Percentiles rank a stretch among this genome's conserved stretches.
These are phyloP conservation scores for Teunomyces gatunensis DNA, from an alignment of 805 yeast species.

Conservation along the genomic window DNA sequence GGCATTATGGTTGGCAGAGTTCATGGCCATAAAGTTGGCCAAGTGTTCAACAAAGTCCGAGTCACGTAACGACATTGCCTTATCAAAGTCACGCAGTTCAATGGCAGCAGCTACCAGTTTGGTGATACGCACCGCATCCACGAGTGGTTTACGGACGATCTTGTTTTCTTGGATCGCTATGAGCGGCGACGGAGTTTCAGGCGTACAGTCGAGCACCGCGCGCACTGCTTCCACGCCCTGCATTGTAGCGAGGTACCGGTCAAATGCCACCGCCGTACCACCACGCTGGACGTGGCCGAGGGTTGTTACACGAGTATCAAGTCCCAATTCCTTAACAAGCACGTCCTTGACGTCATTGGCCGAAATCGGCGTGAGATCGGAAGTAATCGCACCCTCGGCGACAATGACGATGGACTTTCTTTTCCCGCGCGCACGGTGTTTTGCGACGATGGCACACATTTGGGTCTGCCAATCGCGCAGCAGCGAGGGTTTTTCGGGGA, in stretches of 20 bases:
- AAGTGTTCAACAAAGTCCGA: constrained; percentile 82
- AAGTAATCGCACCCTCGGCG: constrained; percentile 95
- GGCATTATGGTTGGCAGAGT: constrained; percentile 63
- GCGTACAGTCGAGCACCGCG: constrained; percentile 85
- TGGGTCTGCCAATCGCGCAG: constrained; percentile 76
- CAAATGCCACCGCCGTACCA: constrained; percentile 96
- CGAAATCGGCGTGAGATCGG: constrained; percentile 75
- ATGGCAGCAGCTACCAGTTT: constrained; percentile 91
- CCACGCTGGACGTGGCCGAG: constrained; percentile 98
- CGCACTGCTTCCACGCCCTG: constrained; percentile 98
- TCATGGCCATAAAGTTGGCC: constrained; percentile 67
- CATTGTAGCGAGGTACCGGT: constrained; percentile 84
- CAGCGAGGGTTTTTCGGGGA: constrained; percentile 90
- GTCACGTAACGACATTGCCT: constrained; percentile 85
- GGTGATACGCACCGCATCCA: constrained; percentile 87
- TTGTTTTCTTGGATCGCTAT: constrained; percentile 88
- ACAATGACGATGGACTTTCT: constrained; percentile 95
- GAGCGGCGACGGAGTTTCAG: constrained; percentile 91
- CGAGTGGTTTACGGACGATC: constrained; percentile 77
- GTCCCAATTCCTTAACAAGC: constrained; percentile 68
- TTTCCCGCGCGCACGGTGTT: constrained; percentile 85
- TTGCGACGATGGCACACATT: constrained; percentile 66
- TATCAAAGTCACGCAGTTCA: constrained; percentile 70
- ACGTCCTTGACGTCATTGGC: constrained; percentile 79
- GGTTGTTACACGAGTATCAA: constrained; percentile 93